Evolutionary conservation across 805 yeast genomes (phyloP).

Genomic region (Saccharomycopsis synnaedendra): DNA sequence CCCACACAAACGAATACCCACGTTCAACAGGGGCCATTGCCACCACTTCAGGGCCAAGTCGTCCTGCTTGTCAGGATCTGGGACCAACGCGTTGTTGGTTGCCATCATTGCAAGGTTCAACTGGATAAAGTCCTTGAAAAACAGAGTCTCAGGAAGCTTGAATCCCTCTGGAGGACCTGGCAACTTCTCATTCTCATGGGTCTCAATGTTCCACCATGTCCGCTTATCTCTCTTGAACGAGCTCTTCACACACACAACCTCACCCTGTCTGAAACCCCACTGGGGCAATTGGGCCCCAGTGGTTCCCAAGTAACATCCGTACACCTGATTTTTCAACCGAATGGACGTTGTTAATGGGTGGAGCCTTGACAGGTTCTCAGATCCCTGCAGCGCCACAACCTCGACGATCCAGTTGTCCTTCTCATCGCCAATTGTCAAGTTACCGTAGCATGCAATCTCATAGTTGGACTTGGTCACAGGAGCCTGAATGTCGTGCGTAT

Average conservation of each 20-base stretch:
- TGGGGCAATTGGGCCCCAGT: slow-evolving; percentile 75
- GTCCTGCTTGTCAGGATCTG: slow-evolving; percentile 67
- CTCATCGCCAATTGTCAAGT: slow-evolving; percentile 48
- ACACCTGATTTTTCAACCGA: slow-evolving; percentile 53
- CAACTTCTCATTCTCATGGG: slow-evolving; percentile 46
- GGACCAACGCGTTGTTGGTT: slow-evolving; percentile 70
- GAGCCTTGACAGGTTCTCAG: slow-evolving; percentile 40
- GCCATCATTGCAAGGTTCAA: slow-evolving; percentile 83
- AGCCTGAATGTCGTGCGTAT: slow-evolving; percentile 56
- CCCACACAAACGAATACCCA: slow-evolving; percentile 65
- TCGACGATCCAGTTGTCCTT: slow-evolving; percentile 75
- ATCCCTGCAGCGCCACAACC: slow-evolving; percentile 45
- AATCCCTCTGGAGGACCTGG: slow-evolving; percentile 51
- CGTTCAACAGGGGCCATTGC: slow-evolving; percentile 81
- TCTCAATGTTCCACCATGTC: slow-evolving; percentile 83
- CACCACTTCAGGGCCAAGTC: slow-evolving; percentile 63
- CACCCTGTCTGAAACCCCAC: slow-evolving; percentile 99
- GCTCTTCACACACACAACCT: slow-evolving; percentile 66
- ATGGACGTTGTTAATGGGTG: slow-evolving; percentile 82
- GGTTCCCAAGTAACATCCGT: slow-evolving; percentile 80
- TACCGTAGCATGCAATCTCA: slow-evolving; percentile 71
- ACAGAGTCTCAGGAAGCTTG: slow-evolving; percentile 62
- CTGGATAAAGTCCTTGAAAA: slow-evolving; percentile 65
- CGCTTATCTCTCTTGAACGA: slow-evolving; percentile 68
- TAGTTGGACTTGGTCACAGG: slow-evolving; percentile 42